Base-by-base conservation (phyloP, 2,329 filamentous ascomycete genomes). In the Hymenoscyphus repandus region DNA sequence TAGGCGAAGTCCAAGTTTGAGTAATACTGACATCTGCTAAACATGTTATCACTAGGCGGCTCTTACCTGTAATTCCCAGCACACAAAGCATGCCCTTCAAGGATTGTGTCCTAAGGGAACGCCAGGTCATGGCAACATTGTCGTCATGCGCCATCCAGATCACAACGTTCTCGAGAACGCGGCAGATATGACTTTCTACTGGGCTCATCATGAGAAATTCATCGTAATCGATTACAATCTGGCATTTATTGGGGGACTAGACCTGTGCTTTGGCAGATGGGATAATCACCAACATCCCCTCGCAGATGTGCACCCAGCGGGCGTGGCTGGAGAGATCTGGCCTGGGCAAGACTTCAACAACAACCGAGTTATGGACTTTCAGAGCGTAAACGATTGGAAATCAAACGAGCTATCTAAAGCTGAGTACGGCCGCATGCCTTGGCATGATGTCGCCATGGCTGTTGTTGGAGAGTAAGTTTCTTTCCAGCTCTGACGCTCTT, bases 281-380 rank as follows among this genome's bases (percentile, higher is more conserved):
- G 93, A 99, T 64, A 79, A 80, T 49, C 82, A 87, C 56, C 88
- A 95, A 63, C 93, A 97, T 69, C 79, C 85, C 1, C 76, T 96
- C 12, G 79, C 92, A 1, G 93, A 97, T 67, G 83, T 91, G 0
- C 91, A 97, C 66, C 92, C 92, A 0, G 83, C 85, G 39, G 88
- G 88, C 17, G 80, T 96, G 15, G 75, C 80, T 12, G 82, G 91
- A 49, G 91, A 96, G 68, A 76, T 96, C 17, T 99, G 90, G 77
- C 91, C 93, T 0, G 93, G 93, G 0, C 93, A 99, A 65, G 93
- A 99, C 63, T 97, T 95, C 74, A 97, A 97, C 70, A 97, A 97
- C 69, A 96, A 96, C 67, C 83, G 92, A 34, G 85, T 97, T 60
- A 88, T 95, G 85, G 93, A 99, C 64, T 99, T 97, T 67, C 79